These are phyloP conservation scores for Leccinum olivaceopallidum DNA, from an alignment of 768 basidiomycete species.

Conservation along the genomic window DNA sequence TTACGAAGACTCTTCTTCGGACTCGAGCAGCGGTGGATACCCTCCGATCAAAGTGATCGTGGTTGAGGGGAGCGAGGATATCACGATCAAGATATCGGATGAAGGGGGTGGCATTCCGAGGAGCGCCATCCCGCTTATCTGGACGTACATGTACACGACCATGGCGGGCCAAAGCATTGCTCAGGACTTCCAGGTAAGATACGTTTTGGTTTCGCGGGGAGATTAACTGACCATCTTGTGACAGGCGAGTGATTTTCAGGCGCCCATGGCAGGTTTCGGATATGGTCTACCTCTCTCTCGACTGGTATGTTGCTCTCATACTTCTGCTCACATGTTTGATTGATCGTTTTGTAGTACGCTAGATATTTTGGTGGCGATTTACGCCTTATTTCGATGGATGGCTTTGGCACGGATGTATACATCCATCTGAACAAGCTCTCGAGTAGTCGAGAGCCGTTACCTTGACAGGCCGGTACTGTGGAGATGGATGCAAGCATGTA, in stretches of 20 bases:
- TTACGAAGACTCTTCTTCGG: conserved; percentile 49
- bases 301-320: conserved; percentile 53
- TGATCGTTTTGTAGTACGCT: conserved; percentile 60
- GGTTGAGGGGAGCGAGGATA: conserved; percentile 96
- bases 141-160: conserved; percentile 98
- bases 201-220: background rate
- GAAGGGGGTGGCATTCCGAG: conserved; percentile 90
- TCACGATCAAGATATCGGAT: conserved; percentile 98
- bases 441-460: conserved; percentile 81
- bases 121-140: conserved; percentile 89
- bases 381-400: conserved; percentile 94
- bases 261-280: conserved; percentile 96
- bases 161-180: conserved; percentile 73
- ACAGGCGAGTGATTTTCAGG: conserved; percentile 85
- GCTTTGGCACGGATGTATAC: conserved; percentile 90
- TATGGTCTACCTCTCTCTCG: conserved; percentile 92
- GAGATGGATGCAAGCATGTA: background rate
- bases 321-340: background rate
- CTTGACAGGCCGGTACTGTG: conserved; percentile 21
- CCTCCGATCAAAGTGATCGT: conserved; percentile 53
- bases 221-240: background rate
- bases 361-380: conserved; percentile 94
- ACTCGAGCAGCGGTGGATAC: conserved; percentile 13
- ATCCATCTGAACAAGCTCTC: conserved; percentile 86
- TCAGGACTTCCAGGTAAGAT: conserved; percentile 57